A percentile compares a stretch with the other conserved stretches of the same genome.
Conservation (phyloP, 176 grass and related monocot genomes). For the Triticum dicoccoides region DNA sequence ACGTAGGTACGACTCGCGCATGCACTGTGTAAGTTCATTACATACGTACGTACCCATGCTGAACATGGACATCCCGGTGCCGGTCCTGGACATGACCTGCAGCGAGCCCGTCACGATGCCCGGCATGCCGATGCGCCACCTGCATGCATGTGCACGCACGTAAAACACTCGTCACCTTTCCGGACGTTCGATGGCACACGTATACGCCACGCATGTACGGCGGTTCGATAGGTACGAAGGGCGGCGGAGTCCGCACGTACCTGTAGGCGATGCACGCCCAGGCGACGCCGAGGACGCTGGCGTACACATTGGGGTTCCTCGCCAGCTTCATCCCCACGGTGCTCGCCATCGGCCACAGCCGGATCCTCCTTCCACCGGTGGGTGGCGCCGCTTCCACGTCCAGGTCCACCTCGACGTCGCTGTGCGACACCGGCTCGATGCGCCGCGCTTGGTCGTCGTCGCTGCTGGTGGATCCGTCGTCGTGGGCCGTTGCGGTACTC, state of each 20-base stretch:
- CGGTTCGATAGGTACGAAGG: background rate
- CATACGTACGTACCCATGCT: constrained; percentile 50
- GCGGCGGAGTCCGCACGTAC: constrained; percentile 19
- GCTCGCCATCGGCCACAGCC: constrained; percentile 34
- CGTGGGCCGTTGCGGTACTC: background rate
- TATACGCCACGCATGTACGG: background rate
- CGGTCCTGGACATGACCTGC: constrained; percentile 69
- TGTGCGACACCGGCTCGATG: background rate
- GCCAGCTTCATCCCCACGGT: constrained; percentile 58
- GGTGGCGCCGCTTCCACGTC: background rate
- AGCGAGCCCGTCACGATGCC: constrained; percentile 60
- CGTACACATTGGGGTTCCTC: constrained; percentile 69
- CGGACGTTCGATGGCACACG: background rate
- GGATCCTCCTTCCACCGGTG: background rate
- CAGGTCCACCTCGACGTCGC: constrained; percentile 9
- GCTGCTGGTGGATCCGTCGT: background rate
- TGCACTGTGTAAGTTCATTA: no score
- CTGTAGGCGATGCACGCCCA: constrained; percentile 64
- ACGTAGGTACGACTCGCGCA: no score
- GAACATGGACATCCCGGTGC: constrained; percentile 79
- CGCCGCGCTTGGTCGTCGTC: background rate
- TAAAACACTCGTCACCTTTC: background rate
- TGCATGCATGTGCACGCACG: constrained; percentile 10
- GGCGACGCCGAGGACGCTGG: constrained; percentile 64
- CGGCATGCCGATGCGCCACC: constrained; percentile 66